A percentile compares a stretch with the other conserved stretches of the same genome.
phyloP scores from a whole-genome alignment of 805 yeast genomes.

The Yamadazyma endophytica region DNA sequence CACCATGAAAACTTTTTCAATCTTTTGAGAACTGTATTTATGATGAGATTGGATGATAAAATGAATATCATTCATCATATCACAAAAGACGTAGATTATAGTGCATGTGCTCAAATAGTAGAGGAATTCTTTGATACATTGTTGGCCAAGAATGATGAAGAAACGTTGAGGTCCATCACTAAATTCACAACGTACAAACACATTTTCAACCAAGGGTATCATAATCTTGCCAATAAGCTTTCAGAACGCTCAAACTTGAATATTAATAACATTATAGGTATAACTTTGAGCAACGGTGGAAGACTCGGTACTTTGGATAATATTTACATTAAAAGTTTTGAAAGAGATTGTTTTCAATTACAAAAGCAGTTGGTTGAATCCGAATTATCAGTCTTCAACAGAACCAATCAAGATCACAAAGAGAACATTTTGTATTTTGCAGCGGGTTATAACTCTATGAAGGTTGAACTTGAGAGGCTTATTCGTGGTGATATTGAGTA shows the following conservation, averaged over 20 bases:
- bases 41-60: conserved; percentile 27
- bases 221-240: conserved; percentile 16
- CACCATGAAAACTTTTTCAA: conserved; percentile 27
- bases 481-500: conserved; percentile 15
- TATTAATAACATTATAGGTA: conserved; percentile 28
- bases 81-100: conserved; percentile 12
- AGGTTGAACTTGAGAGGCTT: conserved; percentile 38
- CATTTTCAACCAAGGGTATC: conserved; percentile 21
- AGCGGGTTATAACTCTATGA: conserved; percentile 44
- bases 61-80: conserved; percentile 12
- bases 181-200: conserved; percentile 26
- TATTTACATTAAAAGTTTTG: conserved; percentile 29
- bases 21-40: conserved; percentile 29
- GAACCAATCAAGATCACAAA: conserved; percentile 60
- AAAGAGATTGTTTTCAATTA: conserved; percentile 32
- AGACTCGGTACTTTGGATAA: conserved; percentile 25
- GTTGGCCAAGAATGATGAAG: conserved; percentile 34
- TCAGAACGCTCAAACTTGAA: conserved; percentile 14
- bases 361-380: conserved; percentile 31
- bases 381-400: conserved; percentile 46
- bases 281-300: conserved; percentile 35
- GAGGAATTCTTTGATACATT: conserved; percentile 28
- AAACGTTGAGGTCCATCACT: conserved; percentile 22
- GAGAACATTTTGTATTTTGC: conserved; percentile 53
- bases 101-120: conserved; percentile 16